A percentile compares a stretch with the other conserved stretches of the same genome.
phyloP scores from a whole-genome alignment of 2,329 filamentous ascomycete genomes.

The Pseudogymnoascus sp. region DNA sequence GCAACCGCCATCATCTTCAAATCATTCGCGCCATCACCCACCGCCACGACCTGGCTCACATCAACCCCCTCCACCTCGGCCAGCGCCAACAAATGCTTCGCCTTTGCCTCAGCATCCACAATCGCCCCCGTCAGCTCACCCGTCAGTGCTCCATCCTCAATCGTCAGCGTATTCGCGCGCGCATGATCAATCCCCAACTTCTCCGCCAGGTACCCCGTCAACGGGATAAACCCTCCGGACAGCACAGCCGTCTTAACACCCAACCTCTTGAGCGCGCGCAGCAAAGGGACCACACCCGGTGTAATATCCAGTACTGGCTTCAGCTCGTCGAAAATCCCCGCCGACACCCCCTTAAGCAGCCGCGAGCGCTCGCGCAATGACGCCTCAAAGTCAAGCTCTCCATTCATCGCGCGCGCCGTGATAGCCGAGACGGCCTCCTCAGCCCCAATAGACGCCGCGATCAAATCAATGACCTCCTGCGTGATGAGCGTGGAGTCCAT shows the following conservation, averaged over 20 bases:
- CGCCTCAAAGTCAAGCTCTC: constrained; percentile 84
- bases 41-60: constrained; percentile 62
- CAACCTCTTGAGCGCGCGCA: constrained; percentile 66
- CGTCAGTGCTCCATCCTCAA: constrained; percentile 57
- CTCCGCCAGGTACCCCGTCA: constrained; percentile 79
- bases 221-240: constrained; percentile 84
- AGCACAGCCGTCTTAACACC: constrained; percentile 86
- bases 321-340: constrained; percentile 71
- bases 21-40: constrained; percentile 80
- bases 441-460: constrained; percentile 79
- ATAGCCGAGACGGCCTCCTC: constrained; percentile 79
- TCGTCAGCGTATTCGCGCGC: constrained; percentile 75
- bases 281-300: constrained; percentile 68
- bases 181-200: constrained; percentile 82
- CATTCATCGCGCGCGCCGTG: constrained; percentile 89
- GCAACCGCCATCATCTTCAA: constrained; percentile 71
- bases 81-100: constrained; percentile 64
- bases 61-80: constrained; percentile 60
- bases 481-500: constrained; percentile 98
- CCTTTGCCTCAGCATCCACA: constrained; percentile 70
- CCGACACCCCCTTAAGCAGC: constrained; percentile 74
- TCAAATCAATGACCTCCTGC: constrained; percentile 94
- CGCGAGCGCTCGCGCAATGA: constrained; percentile 75
- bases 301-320: constrained; percentile 73
- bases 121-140: constrained; percentile 68